phyloP scores from a whole-genome alignment of 2,329 filamentous ascomycete genomes.

The Pseudocercospora crystallina region DNA sequence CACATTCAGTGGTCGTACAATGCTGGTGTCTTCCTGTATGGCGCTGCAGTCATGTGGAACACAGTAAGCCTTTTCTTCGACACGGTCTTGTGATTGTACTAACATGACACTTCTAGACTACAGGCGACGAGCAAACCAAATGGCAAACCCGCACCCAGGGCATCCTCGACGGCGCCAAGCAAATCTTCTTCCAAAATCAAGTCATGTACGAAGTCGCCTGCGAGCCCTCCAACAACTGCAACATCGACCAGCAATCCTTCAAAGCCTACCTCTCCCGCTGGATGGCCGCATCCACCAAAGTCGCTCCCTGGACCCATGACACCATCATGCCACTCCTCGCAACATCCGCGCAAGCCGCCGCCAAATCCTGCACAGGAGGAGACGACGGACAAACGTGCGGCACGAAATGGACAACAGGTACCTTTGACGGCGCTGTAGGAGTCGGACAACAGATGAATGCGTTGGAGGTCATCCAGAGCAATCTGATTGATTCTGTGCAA shows the following conservation, averaged over 20 bases:
- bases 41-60: slow-evolving; percentile 50
- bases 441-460: slow-evolving; percentile 61
- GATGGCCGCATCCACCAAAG: slow-evolving; percentile 56
- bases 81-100: not conserved
- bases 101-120: slow-evolving; percentile 21
- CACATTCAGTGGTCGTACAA: slow-evolving; percentile 51
- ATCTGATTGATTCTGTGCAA: slow-evolving; percentile 39
- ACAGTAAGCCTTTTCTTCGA: slow-evolving; percentile 33
- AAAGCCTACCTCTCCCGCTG: slow-evolving; percentile 52
- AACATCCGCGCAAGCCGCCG: slow-evolving; percentile 55
- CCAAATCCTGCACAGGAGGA: slow-evolving; percentile 51
- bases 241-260: slow-evolving; percentile 47
- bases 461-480: slow-evolving; percentile 51
- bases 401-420: slow-evolving; percentile 41
- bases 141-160: slow-evolving; percentile 27
- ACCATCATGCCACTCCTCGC: slow-evolving; percentile 53
- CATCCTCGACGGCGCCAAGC: slow-evolving; percentile 30
- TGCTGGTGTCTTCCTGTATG: slow-evolving; percentile 46
- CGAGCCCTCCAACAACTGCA: slow-evolving; percentile 43
- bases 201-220: slow-evolving; percentile 50
- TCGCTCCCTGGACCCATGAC: slow-evolving; percentile 57
- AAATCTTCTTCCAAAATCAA: slow-evolving; percentile 40
- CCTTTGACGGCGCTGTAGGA: slow-evolving; percentile 49
- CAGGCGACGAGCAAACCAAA: slow-evolving; percentile 19
- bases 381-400: slow-evolving; percentile 47